phyloP scores from a whole-genome alignment of 2,329 filamentous ascomycete genomes.

The Chlorencoelia australis region DNA sequence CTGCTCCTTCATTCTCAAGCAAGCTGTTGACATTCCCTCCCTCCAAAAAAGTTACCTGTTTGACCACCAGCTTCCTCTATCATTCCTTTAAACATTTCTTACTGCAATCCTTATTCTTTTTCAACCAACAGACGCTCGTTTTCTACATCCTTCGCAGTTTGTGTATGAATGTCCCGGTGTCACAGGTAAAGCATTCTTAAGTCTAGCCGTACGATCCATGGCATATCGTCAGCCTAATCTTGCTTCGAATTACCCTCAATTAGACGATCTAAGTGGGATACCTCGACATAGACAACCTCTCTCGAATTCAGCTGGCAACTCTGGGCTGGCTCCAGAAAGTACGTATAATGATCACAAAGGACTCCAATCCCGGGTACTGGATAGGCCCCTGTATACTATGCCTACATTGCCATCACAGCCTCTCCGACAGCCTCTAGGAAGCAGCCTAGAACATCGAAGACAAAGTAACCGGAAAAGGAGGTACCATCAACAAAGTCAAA shows the following conservation, averaged over 20 bases:
- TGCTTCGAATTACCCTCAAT: conserved; percentile 16
- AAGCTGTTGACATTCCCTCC: conserved; percentile 23
- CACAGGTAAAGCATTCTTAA: conserved; percentile 23
- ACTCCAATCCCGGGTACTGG: conserved; percentile 10
- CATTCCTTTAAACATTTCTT: conserved; percentile 28
- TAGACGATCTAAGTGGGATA: conserved; percentile 15
- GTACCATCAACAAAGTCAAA: conserved; percentile 30
- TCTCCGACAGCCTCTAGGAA: conserved; percentile 12
- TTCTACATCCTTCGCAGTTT: conserved; percentile 10
- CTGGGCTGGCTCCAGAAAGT: conserved; percentile 18
- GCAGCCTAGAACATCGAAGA: conserved; percentile 23
- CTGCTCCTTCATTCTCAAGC: conserved; percentile 26
- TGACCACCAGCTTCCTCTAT: conserved; percentile 12
- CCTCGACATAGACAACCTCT: conserved; percentile 20
- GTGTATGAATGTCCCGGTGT: conserved; percentile 6
- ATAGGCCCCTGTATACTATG: conserved; percentile 18
- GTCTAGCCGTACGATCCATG: conserved; percentile 17
- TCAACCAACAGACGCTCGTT: conserved; percentile 17
- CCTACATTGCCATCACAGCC: conserved; percentile 22
- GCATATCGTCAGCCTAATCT: conserved; percentile 18
- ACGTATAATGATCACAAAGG: conserved; percentile 24
- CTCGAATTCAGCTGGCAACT: conserved; percentile 23
- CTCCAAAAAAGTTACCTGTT: conserved; percentile 13
- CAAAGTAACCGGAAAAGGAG: conserved; percentile 24
- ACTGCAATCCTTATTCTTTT: conserved; percentile 23